Conservation (phyloP, 768 basidiomycete genomes). For the Trametes punicea region DNA sequence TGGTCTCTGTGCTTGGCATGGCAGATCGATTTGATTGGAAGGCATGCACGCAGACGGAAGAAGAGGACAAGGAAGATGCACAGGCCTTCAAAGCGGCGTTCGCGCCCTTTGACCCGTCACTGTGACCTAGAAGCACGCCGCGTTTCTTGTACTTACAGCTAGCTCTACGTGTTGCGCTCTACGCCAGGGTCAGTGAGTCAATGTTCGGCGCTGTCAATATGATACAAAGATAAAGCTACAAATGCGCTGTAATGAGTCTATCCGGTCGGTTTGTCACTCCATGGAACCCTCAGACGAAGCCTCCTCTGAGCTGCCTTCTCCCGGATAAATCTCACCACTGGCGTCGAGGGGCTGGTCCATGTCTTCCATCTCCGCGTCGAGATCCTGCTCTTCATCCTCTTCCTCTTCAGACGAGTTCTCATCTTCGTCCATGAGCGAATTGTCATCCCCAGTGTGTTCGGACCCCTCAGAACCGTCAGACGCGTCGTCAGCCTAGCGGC, state of each 20-base stretch:
- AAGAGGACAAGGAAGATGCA: conserved; percentile 82
- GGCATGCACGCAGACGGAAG: conserved; percentile 75
- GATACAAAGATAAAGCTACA: background rate
- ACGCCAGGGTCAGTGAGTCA: no score
- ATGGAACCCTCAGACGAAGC: conserved; percentile 8
- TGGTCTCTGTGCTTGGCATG: conserved; percentile 71
- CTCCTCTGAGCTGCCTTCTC: conserved; percentile 33
- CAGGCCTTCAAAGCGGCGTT: conserved; percentile 84
- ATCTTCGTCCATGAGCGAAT: conserved; percentile 35
- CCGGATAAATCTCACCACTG: conserved; percentile 41
- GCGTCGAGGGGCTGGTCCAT: conserved; percentile 41
- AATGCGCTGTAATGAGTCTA: background rate
- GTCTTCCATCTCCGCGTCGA: conserved; percentile 66
- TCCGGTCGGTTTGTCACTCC: background rate
- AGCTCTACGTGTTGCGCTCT: background rate
- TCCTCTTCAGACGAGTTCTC: conserved; percentile 37
- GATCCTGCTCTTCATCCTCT: conserved; percentile 45
- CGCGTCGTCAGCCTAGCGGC: conserved; percentile 34
- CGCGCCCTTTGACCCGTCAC: conserved; percentile 60
- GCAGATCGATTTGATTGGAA: conserved; percentile 92
- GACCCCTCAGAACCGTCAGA: conserved; percentile 30
- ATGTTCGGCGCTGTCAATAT: no score
- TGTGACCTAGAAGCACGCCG: conserved; percentile 14
- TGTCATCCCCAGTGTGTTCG: conserved; percentile 38
- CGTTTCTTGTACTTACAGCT: background rate